Base-by-base conservation (phyloP, 257 asterid species). In the Nicotiana attenuata region DNA sequence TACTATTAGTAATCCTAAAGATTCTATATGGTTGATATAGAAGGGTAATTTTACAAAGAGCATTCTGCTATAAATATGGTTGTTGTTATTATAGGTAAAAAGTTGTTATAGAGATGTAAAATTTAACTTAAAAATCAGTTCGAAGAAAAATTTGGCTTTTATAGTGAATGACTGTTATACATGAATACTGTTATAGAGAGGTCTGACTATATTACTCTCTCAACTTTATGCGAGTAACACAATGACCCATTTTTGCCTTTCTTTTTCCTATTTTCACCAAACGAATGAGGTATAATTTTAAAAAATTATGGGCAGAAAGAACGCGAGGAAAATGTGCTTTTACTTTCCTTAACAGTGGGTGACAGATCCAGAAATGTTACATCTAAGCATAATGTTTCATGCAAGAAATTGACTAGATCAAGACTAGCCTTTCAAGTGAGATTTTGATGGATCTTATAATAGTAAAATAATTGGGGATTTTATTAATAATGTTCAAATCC, bases 351-450 rank as follows among this genome's bases (percentile, higher is more conserved):
- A 15, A 14, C 11, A 28, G 13, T 5, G 69, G 41, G 20, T 5
- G 11, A 5, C 10, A 56, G 63, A 17, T 5, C 63, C 63, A 19
- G 17, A 76, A 65, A 13, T 66, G 69, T 82, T 66, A 64, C 68
- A 73, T 82, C 75, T 35, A 77, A 24, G 31, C 16, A 67, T 57
- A 31, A 81, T 41, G 67, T 60, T 80, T 65, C 61, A 75, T 16
- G 80, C 86, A 82, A 87, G 88, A 85, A 16, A 82, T 85, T 87
- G 92, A 87, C 90, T 77, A 63, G 55, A 77, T 50, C 85, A 83
- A 82, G 79, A 81, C 91, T 85, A 71, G 53, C 81, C 87, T 91
- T 89, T 89, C 90, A 78, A 57, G 81, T 83, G 85, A 89, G 90
- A 92, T 92, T 86, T 73, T 65, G 38, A 41, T 79, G 84, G 90